These are phyloP conservation scores for Laburnicola sp. DNA, from an alignment of 2,329 filamentous ascomycete species.

Conservation along the genomic window DNA sequence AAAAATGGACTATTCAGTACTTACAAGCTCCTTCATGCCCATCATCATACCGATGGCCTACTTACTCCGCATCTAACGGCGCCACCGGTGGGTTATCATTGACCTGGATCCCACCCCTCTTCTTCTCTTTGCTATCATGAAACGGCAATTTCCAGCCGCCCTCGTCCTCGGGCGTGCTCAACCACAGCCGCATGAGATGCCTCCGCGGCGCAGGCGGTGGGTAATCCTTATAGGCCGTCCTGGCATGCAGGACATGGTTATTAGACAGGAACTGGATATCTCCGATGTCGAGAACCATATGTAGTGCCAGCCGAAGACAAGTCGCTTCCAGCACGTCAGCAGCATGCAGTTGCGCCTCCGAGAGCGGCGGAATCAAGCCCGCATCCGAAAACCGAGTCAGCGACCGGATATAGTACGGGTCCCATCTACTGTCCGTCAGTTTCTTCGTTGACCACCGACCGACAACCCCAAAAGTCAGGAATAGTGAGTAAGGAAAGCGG, in stretches of 20 bases:
- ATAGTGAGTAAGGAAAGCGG: not conserved
- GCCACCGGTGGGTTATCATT: conserved; percentile 75
- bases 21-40: no score
- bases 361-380: conserved; percentile 73
- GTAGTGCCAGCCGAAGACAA: conserved; percentile 71
- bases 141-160: conserved; percentile 86
- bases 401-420: conserved; percentile 83
- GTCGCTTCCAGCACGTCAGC: conserved; percentile 73
- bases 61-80: conserved; percentile 74
- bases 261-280: conserved; percentile 89
- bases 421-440: conserved; percentile 57
- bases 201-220: conserved; percentile 69
- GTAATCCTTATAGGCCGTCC: conserved; percentile 77
- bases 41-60: no score
- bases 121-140: conserved; percentile 79
- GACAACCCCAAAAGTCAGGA: not conserved
- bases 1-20: no score
- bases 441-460: conserved; percentile 13
- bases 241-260: conserved; percentile 76
- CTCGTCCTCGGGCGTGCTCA: conserved; percentile 78
- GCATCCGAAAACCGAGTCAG: conserved; percentile 72
- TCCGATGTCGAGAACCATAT: conserved; percentile 84
- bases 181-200: conserved; percentile 82
- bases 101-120: conserved; percentile 86
- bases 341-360: conserved; percentile 68